These are phyloP conservation scores for Nicotiana undulata DNA, from an alignment of 257 asterid genomes.

Conservation along the genomic window DNA sequence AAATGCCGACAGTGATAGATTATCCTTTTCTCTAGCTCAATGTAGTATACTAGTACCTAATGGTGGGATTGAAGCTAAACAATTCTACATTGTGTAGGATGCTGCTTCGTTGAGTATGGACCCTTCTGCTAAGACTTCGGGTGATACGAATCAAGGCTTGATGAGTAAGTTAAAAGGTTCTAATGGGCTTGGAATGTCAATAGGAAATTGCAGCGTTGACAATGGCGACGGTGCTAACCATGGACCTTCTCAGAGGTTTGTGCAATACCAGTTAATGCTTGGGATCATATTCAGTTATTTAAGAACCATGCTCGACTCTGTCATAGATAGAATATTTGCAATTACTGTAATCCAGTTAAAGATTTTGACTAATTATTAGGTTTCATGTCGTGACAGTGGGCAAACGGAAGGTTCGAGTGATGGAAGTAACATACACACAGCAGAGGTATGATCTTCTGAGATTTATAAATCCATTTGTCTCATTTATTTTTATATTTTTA, in stretches of 20 bases:
- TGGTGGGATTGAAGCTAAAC: not conserved
- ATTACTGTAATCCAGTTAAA: not conserved
- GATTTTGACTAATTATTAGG: slow-evolving; percentile 6
- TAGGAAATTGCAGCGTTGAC: slow-evolving; percentile 52
- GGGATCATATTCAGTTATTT: not conserved
- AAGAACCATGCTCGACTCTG: not conserved
- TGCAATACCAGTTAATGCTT: slow-evolving; percentile 1
- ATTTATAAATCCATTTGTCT: not conserved
- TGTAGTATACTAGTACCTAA: not conserved
- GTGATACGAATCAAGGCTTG: slow-evolving; percentile 42
- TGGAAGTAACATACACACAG: slow-evolving; percentile 64
- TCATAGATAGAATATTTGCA: not conserved
- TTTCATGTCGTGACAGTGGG: slow-evolving; percentile 39
- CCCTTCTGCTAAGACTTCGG: slow-evolving; percentile 44
- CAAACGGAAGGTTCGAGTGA: slow-evolving; percentile 78
- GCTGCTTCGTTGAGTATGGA: slow-evolving; percentile 54
- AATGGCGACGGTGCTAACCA: slow-evolving; percentile 47
- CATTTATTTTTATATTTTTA: not conserved
- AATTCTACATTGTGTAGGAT: slow-evolving; percentile 37
- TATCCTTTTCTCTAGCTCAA: not conserved
- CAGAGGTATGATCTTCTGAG: slow-evolving; percentile 34
- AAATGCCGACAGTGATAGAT: not conserved
- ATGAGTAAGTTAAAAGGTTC: slow-evolving; percentile 61
- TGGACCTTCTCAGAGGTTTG: slow-evolving; percentile 69
- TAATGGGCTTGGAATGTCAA: slow-evolving; percentile 71